Percentiles rank a stretch among this genome's conserved stretches.
Conservation (phyloP, 2,329 filamentous ascomycete species). For the Hysterium pulicare region DNA sequence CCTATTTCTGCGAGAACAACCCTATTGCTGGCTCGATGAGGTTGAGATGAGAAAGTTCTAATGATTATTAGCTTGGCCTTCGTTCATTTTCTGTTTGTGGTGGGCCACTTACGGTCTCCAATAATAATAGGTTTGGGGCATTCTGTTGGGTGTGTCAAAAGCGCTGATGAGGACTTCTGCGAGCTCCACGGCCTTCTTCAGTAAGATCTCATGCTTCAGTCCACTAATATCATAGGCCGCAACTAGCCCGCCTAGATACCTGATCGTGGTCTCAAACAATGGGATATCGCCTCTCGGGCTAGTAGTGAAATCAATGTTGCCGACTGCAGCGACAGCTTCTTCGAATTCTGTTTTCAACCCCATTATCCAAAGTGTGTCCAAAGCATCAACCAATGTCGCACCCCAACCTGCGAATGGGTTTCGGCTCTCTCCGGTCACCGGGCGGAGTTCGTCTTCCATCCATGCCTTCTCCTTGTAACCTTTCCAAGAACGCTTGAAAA, state of each 20-base stretch:
- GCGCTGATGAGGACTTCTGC: constrained; percentile 63
- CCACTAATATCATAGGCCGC: constrained; percentile 67
- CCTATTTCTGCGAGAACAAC: constrained; percentile 49
- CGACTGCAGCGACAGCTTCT: constrained; percentile 57
- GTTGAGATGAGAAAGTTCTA: constrained; percentile 31
- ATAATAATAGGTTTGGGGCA: constrained; percentile 60
- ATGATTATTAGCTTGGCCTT: constrained; percentile 18
- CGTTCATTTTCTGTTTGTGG: constrained; percentile 43
- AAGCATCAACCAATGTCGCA: constrained; percentile 75
- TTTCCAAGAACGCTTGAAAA: constrained; percentile 75
- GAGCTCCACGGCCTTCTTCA: constrained; percentile 61
- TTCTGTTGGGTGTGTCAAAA: constrained; percentile 66
- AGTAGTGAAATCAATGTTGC: constrained; percentile 59
- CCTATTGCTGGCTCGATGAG: constrained; percentile 38
- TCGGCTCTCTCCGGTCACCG: constrained; percentile 62
- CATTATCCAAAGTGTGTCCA: constrained; percentile 74
- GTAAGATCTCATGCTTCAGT: constrained; percentile 49
- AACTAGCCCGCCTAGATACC: constrained; percentile 66
- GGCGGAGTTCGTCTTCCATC: constrained; percentile 81
- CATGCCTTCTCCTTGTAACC: constrained; percentile 79
- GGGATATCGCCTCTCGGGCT: constrained; percentile 54
- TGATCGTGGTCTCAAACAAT: constrained; percentile 68
- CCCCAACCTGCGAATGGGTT: constrained; percentile 93
- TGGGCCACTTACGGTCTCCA: constrained; percentile 45
- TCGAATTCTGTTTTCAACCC: constrained; percentile 63